phyloP scores from a whole-genome alignment of 1,139 yeast species.

The Candida sp. region DNA sequence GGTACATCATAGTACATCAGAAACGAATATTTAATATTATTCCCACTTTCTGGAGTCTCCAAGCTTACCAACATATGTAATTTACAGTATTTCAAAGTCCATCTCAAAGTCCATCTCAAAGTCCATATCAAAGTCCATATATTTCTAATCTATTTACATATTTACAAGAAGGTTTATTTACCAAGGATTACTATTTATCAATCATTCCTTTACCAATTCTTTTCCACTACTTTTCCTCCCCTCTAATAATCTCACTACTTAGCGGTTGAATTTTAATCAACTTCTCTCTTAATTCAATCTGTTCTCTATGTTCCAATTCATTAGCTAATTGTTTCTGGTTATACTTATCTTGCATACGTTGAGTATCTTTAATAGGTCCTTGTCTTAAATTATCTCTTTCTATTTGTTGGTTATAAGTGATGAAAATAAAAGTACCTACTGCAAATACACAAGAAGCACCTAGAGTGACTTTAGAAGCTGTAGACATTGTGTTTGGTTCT shows the following conservation, averaged over 20 bases:
- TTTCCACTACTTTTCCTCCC: conserved; percentile 26
- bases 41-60: conserved; percentile 48
- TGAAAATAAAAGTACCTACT: conserved; percentile 57
- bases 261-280: conserved; percentile 69
- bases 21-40: too few relatives aligned
- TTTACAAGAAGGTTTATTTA: too few relatives aligned
- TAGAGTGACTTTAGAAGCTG: conserved; percentile 68
- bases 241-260: conserved; percentile 32
- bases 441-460: conserved; percentile 57
- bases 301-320: conserved; percentile 72
- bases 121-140: too few relatives aligned
- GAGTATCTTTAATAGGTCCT: conserved; percentile 80
- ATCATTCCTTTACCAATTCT: too few relatives aligned
- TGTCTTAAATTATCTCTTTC: conserved; percentile 71
- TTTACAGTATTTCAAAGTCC: too few relatives aligned
- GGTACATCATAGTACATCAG: conserved; percentile 54
- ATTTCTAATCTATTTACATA: too few relatives aligned
- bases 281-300: conserved; percentile 60
- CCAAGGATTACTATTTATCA: too few relatives aligned
- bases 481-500: conserved; percentile 46
- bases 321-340: conserved; percentile 46
- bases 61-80: conserved; percentile 41
- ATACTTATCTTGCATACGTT: conserved; percentile 48
- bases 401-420: conserved; percentile 61
- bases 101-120: too few relatives aligned